Evolutionary conservation across 106 monocot genomes (phyloP).

Genomic region (Agapanthus africanus): DNA sequence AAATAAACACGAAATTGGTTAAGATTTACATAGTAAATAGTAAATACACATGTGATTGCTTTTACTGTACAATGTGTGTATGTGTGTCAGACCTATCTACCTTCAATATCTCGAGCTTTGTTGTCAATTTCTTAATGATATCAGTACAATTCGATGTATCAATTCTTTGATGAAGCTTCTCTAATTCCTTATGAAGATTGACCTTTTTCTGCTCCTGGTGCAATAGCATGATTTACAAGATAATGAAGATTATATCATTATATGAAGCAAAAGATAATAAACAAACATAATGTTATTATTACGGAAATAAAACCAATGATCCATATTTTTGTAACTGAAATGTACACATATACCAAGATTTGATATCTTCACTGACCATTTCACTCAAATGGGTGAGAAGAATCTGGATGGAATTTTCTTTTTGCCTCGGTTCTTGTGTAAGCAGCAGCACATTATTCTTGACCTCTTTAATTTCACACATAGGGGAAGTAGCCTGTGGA

Average conservation of each 20-base stretch:
- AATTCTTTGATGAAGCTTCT: slow-evolving; percentile 5
- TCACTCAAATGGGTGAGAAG: slow-evolving; percentile 4
- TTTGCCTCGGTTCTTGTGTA: not conserved
- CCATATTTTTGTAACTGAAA: not conserved
- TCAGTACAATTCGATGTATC: slow-evolving; percentile 2
- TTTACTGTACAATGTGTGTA: not conserved
- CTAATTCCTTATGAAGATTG: not conserved
- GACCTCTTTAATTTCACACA: not conserved
- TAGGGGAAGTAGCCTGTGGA: not conserved
- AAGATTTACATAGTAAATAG: too few relatives aligned
- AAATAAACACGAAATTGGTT: too few relatives aligned
- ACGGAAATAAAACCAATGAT: not conserved
- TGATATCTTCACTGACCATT: slow-evolving; percentile 5
- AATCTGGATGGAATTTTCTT: slow-evolving; percentile 3
- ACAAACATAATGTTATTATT: slow-evolving; percentile 1
- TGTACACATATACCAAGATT: not conserved
- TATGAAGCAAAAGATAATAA: not conserved
- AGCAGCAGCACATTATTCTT: not conserved
- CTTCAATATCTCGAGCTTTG: slow-evolving; percentile 4
- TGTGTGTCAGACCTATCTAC: not conserved
- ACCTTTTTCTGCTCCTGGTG: not conserved
- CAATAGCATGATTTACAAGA: not conserved
- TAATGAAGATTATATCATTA: not conserved
- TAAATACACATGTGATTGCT: too few relatives aligned
- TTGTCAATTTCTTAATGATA: slow-evolving; percentile 4